Base-by-base conservation (phyloP, 2,329 filamentous ascomycete species). In the Hyphodiscus sp. region DNA sequence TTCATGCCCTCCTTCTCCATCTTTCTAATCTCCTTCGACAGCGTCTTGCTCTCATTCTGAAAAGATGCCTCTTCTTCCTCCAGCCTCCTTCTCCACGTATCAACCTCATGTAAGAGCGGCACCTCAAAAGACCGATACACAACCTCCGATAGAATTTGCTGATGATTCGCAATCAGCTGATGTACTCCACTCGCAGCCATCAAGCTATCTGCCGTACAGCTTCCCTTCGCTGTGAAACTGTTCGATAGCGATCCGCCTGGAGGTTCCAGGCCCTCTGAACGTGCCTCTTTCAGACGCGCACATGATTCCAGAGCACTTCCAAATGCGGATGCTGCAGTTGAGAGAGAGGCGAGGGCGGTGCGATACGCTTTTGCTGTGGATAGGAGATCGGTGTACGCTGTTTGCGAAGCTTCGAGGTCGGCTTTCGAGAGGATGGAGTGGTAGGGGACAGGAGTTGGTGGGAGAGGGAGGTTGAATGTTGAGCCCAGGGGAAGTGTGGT, bases 111-210 rank as follows among this genome's bases (percentile, higher is more conserved):
- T n/a, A 86, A 74, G 20, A 87, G 71, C 3, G 83, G 83, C 41
- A 86, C 82, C 68, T 87, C 83, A 66, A 87, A 86, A 54, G 75
- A 76, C 51, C 83, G 76, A 68, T 87, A 86, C 9, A 87, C 81
- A 0, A 82, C 86, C 69, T 87, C 83, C 58, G 77, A 81, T 2
- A 87, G 76, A 61, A 87, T 86, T 65, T 86, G 82, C 67, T 85
- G 81, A 71, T 87, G 83, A 69, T 86, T 87, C 45, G 83, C 83
- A 54, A 86, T 74, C 19, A 87, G 74, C 63, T 86, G 81, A 65
- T 87, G 83, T 42, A 86, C 75, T 38, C 83, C 83, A 33, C 80
- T 79, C 13, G 82, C 79, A 29, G 80, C 76, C 55, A 87, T 72
- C 45, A 87, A 73, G 50, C 76, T 75, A 68, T 86, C 82, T 16